A percentile compares a stretch with the other conserved stretches of the same genome.
Conservation (phyloP, 2,329 filamentous ascomycete species). For the Sporothrix dimorphospora region DNA sequence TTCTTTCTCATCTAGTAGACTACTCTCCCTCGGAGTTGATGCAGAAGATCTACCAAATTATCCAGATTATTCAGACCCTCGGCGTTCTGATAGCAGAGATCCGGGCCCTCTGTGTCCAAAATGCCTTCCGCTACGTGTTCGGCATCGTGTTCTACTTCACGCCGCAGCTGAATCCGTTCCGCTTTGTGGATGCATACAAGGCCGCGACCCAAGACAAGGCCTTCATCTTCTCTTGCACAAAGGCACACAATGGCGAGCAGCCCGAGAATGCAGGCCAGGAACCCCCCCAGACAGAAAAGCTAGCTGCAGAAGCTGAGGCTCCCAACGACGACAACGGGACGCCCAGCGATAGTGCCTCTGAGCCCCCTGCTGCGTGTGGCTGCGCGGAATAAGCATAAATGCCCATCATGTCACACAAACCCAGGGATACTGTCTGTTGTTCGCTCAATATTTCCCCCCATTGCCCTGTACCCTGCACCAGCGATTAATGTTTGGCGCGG, state of each 20-base stretch:
- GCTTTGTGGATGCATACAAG: constrained; percentile 8
- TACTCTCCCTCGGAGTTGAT: constrained; percentile 8
- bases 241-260: not conserved
- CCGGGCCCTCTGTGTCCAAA: constrained; percentile 20
- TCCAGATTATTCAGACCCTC: constrained; percentile 25
- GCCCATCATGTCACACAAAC: not conserved
- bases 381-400: not conserved
- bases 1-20: not conserved
- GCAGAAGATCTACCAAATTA: constrained; percentile 25
- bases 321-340: not conserved
- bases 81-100: constrained; percentile 24
- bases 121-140: not conserved
- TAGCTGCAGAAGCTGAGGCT: not conserved
- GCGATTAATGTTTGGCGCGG: not conserved
- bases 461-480: not conserved
- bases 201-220: not conserved
- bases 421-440: not conserved
- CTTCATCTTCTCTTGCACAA: not conserved
- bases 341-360: not conserved
- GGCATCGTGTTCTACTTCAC: constrained; percentile 22
- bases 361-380: not conserved
- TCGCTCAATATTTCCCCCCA: not conserved
- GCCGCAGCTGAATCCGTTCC: constrained; percentile 25
- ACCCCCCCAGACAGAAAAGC: not conserved
- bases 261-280: not conserved